Base-by-base conservation (phyloP, 2,329 filamentous ascomycete species). In the Juglanconis sp. region DNA sequence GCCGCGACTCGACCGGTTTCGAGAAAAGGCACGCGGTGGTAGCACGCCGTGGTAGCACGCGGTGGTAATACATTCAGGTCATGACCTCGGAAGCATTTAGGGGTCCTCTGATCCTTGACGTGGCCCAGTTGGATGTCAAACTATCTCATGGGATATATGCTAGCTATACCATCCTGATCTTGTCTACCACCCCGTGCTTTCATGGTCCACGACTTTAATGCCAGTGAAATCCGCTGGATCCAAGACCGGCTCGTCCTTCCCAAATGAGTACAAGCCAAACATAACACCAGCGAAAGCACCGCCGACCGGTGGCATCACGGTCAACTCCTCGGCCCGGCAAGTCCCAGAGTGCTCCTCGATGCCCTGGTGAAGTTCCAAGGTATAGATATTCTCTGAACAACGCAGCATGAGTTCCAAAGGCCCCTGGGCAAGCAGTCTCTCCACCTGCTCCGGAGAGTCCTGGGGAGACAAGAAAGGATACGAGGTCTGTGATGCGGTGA, bases 211-310 rank as follows among this genome's bases (percentile, higher is more conserved):
- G 11, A 57, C 64, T 51, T 31, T 54, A 34, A 72, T 65, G 15
- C 67, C 64, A 17, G 53, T 65, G 53, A 72, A 73, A 44, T 72
- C 71, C 5, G 69, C 68, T 10, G 70, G 68, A 48, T 71, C 69
- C 24, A 73, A 59, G 0, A 72, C 69, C 5, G 71, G 69, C 51
- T 73, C 70, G 15, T 66, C 64, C 13, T 62, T 65, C 7, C 68
- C 70, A 51, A 68, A 70, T 9, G 70, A 64, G 42, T 71, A 73
- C 1, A 73, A 17, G 1, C 70, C 71, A 49, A 68, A 71, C 71
- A 73, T 72, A 30, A 65, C 64, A 15, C 70, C 71, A 17, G 67
- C 66, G 34, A 73, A 73, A 3, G 69, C 65, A 17, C 68, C 68
- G 2, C 71, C 71, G 3, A 72, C 65, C 10, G 68, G 69, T 31